Percentiles rank a stretch among this genome's conserved stretches.
Evolutionary conservation across 129 eudicot species (phyloP).

Genomic region (Helichrysum umbraculigerum): DNA sequence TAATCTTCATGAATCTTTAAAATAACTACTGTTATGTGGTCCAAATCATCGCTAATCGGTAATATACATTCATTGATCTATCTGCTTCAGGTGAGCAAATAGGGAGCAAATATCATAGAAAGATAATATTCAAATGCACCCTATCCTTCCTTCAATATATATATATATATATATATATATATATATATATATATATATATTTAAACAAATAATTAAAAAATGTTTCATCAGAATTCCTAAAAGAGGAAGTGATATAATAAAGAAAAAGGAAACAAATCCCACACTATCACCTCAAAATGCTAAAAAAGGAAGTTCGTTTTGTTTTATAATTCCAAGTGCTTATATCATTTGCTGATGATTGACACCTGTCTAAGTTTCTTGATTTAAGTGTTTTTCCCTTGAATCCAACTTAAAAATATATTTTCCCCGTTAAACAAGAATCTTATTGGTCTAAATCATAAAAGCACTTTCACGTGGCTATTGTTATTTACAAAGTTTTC

Average conservation of each 20-base stretch:
- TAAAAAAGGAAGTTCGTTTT: conserved; percentile 6
- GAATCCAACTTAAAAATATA: conserved; percentile 31
- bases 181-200: no score
- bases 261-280: not conserved
- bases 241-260: not conserved
- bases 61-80: conserved; percentile 1
- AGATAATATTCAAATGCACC: no score
- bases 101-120: no score
- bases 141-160: no score
- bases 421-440: conserved; percentile 33
- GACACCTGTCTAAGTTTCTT: conserved; percentile 67
- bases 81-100: conserved; percentile 9
- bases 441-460: conserved; percentile 53
- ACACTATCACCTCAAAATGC: conserved; percentile 2
- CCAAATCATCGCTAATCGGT: not conserved
- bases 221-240: not conserved
- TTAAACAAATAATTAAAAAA: not conserved
- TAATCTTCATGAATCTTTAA: not conserved
- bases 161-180: no score
- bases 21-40: not conserved
- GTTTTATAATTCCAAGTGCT: conserved; percentile 16
- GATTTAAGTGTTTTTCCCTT: conserved; percentile 33
- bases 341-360: conserved; percentile 76
- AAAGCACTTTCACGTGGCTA: conserved; percentile 62
- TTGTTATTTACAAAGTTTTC: conserved; percentile 44